Percentiles rank a stretch among this genome's conserved stretches.
phyloP scores from a whole-genome alignment of 2,329 filamentous ascomycete species.

The Aureobasidium leucospermi region DNA sequence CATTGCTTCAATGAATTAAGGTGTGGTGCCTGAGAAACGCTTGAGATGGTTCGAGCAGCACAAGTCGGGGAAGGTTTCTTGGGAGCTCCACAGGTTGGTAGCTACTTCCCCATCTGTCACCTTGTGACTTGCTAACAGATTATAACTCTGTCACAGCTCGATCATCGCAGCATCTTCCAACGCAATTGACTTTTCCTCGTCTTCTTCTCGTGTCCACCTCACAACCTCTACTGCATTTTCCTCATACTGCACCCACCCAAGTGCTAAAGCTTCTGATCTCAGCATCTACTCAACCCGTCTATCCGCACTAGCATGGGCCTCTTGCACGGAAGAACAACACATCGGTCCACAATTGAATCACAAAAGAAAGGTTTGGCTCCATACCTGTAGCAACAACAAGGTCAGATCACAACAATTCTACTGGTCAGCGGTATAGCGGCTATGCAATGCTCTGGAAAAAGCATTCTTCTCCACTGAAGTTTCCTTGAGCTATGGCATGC shows the following conservation, averaged over 20 bases:
- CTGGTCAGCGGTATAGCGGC: not conserved
- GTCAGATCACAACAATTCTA: not conserved
- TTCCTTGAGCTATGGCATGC: not conserved
- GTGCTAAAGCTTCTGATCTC: not conserved
- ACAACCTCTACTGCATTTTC: not conserved
- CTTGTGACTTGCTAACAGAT: not conserved
- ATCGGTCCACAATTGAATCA: not conserved
- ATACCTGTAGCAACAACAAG: not conserved
- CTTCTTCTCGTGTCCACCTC: not conserved
- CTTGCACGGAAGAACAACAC: not conserved
- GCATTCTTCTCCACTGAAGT: not conserved
- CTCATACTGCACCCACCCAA: not conserved
- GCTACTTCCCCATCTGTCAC: not conserved
- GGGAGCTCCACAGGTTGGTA: not conserved
- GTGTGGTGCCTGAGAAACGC: not conserved
- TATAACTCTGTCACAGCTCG: not conserved
- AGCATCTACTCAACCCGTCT: not conserved
- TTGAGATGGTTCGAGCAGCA: slow-evolving; percentile 2
- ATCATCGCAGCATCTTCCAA: not conserved
- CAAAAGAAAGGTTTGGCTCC: not conserved
- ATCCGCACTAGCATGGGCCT: not conserved
- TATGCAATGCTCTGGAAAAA: not conserved
- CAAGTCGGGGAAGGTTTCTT: not conserved
- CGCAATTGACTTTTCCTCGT: not conserved
- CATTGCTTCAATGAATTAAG: not conserved